These are phyloP conservation scores for Phialophora expanda DNA, from an alignment of 2,329 filamentous ascomycete species.

Conservation along the genomic window DNA sequence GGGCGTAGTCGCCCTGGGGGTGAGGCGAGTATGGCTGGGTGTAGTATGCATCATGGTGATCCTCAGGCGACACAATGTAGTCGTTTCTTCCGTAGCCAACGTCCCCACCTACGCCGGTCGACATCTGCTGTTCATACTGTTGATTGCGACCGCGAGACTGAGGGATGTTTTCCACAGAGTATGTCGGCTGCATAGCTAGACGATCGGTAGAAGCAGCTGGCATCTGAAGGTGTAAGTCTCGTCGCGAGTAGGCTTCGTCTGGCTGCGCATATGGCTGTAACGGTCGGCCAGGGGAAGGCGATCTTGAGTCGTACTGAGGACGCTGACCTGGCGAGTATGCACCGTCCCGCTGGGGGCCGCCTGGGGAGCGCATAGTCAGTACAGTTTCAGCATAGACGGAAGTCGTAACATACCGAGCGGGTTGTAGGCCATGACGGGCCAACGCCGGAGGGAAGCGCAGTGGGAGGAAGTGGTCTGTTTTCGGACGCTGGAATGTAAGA, in stretches of 20 bases:
- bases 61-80: constrained; percentile 79
- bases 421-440: constrained; percentile 69
- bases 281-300: constrained; percentile 78
- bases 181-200: constrained; percentile 81
- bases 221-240: constrained; percentile 66
- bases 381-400: constrained; percentile 15
- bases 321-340: constrained; percentile 55
- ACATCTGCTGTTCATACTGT: constrained; percentile 56
- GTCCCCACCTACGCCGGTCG: constrained; percentile 37
- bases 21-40: constrained; percentile 79
- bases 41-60: constrained; percentile 86
- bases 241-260: constrained; percentile 57
- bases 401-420: constrained; percentile 66
- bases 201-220: constrained; percentile 72
- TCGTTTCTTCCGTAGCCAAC: constrained; percentile 61
- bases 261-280: constrained; percentile 81
- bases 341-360: constrained; percentile 49
- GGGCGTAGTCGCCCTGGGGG: constrained; percentile 62
- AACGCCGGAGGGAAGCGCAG: constrained; percentile 4
- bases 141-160: constrained; percentile 68
- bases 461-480: constrained; percentile 29
- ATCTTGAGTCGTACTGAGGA: constrained; percentile 62
- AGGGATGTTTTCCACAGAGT: constrained; percentile 71
- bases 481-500: constrained; percentile 27
- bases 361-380: constrained; percentile 27